Evolutionary conservation across 164 flowering plant genomes (phyloP).

Genomic region (Magnolia kwangsiensis): DNA sequence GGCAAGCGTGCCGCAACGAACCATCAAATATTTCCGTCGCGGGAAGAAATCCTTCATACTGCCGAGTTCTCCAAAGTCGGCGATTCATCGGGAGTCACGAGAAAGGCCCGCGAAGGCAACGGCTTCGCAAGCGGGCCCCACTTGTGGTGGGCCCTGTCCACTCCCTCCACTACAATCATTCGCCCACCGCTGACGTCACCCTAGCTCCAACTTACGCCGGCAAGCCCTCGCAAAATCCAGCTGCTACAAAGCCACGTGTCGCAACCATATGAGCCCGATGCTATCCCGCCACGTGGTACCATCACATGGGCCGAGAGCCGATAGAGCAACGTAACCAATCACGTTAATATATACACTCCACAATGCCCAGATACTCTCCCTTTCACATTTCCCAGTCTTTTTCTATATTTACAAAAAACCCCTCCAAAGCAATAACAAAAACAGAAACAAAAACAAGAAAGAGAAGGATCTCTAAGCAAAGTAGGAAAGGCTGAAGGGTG

Average conservation of each 20-base stretch:
- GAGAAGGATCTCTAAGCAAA: neutral
- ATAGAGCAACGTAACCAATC: neutral
- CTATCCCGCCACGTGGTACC: neutral
- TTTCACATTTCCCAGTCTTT: neutral
- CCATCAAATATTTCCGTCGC: neutral
- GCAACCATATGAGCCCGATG: neutral
- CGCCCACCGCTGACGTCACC: slow-evolving; percentile 21
- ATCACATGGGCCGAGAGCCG: slow-evolving; percentile 2
- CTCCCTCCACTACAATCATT: slow-evolving; percentile 14
- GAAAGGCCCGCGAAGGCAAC: neutral
- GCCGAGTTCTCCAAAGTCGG: neutral
- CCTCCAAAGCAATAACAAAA: neutral
- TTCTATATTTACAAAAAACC: neutral
- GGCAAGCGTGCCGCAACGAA: neutral
- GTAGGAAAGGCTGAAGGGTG: neutral
- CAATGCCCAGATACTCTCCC: slow-evolving; percentile 12
- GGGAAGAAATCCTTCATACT: neutral
- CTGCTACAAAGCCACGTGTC: slow-evolving; percentile 34
- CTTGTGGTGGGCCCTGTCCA: neutral
- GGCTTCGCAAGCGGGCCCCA: neutral
- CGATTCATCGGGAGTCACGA: neutral
- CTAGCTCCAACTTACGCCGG: slow-evolving; percentile 23
- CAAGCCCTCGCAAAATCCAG: slow-evolving; percentile 18
- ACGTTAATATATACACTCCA: slow-evolving; percentile 22
- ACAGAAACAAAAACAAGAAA: slow-evolving; percentile 5